Percentiles rank a stretch among this genome's conserved stretches.
Evolutionary conservation across 345 rosid genomes (phyloP).

Genomic region (Hevea brasiliensis): DNA sequence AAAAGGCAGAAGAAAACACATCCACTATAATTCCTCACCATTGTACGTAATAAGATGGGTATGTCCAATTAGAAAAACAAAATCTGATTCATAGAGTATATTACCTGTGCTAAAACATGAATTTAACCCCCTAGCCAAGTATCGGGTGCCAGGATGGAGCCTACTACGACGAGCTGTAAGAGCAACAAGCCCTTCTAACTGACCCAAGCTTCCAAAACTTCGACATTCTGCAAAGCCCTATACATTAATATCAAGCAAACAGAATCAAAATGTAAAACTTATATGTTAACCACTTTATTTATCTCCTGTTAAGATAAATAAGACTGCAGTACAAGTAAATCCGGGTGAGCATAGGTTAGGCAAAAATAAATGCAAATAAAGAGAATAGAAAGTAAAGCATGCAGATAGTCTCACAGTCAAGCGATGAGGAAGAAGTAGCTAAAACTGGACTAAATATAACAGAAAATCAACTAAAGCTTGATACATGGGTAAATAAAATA

Average conservation of each 20-base stretch:
- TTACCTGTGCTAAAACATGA: conserved; percentile 95
- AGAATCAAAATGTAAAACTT: conserved; percentile 35
- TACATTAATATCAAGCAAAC: conserved; percentile 59
- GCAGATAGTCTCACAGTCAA: background rate
- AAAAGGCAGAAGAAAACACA: background rate
- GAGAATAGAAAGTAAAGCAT: background rate
- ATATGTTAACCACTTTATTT: conserved; percentile 8
- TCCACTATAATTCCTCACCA: background rate
- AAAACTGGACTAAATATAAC: conserved; percentile 6
- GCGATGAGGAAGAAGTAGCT: background rate
- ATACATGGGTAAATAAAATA: too few relatives aligned
- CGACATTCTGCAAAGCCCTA: conserved; percentile 99
- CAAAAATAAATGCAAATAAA: background rate
- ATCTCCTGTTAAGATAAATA: background rate
- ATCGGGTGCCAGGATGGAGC: conserved; percentile 98
- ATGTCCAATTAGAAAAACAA: background rate
- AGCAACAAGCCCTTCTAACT: conserved; percentile 88
- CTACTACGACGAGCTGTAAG: conserved; percentile 93
- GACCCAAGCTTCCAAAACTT: conserved; percentile 88
- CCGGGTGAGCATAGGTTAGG: conserved; percentile 7
- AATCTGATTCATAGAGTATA: conserved; percentile 18
- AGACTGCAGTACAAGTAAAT: background rate
- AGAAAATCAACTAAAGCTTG: background rate
- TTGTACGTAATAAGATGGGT: background rate
- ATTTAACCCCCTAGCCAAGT: conserved; percentile 97